Conservation (phyloP, 257 asterid genomes). For the Solanum pinnatisectum region DNA sequence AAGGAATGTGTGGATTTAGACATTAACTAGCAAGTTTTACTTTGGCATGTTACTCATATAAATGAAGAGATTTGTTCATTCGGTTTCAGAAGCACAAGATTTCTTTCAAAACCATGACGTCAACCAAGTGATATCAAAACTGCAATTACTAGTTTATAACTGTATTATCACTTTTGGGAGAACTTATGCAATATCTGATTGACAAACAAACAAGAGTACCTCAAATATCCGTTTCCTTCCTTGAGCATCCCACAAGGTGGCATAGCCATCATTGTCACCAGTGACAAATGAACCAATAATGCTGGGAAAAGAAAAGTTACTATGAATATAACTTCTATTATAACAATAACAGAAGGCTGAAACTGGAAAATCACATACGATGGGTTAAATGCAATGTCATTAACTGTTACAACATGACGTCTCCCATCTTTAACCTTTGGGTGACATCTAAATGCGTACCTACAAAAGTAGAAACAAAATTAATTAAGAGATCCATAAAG, state of each 20-base stretch:
- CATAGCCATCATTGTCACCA: conserved; percentile 76
- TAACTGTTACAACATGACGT: conserved; percentile 50
- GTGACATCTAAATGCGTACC: conserved; percentile 81
- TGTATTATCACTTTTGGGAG: neutral
- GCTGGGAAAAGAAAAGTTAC: conserved; percentile 30
- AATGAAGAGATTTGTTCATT: neutral
- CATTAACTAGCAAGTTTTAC: neutral
- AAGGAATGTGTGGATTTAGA: neutral
- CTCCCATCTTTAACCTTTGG: conserved; percentile 54
- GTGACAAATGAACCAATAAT: conserved; percentile 43
- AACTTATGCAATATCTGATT: neutral
- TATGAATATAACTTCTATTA: neutral
- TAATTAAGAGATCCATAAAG: neutral
- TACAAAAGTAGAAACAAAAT: conserved; percentile 22
- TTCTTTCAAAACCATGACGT: neutral
- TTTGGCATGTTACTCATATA: neutral
- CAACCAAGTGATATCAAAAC: neutral
- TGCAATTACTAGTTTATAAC: neutral
- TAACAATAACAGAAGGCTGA: conserved; percentile 10
- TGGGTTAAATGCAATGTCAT: conserved; percentile 71
- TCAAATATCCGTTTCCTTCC: conserved; percentile 54
- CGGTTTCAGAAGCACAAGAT: neutral
- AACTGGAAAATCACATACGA: conserved; percentile 39
- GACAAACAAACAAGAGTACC: conserved; percentile 30
- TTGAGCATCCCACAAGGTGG: conserved; percentile 63